A percentile compares a stretch with the other conserved stretches of the same genome.
These are phyloP conservation scores for Cryptomeria japonica DNA, from an alignment of 75 land plant species.

Conservation along the genomic window DNA sequence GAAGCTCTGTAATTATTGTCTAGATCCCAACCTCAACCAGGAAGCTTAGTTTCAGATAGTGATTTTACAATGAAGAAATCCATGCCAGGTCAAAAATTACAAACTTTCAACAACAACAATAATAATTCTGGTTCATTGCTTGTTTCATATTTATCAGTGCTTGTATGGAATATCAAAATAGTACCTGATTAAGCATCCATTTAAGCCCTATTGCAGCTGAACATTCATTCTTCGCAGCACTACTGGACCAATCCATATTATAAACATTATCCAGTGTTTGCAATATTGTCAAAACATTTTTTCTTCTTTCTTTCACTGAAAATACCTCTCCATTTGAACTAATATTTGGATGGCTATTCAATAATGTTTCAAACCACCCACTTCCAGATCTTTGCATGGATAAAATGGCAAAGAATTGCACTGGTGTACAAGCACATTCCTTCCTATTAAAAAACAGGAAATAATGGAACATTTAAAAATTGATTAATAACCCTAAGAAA, in stretches of 20 bases:
- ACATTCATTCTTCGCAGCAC: conserved; percentile 84
- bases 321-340: conserved; percentile 88
- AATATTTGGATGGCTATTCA: conserved; percentile 77
- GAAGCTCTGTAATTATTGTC: background rate
- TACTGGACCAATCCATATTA: conserved; percentile 77
- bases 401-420: conserved; percentile 69
- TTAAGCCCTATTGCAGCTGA: conserved; percentile 87
- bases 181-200: conserved; percentile 97
- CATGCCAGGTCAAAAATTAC: background rate
- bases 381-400: conserved; percentile 93
- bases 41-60: background rate
- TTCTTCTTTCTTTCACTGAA: conserved; percentile 44
- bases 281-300: conserved; percentile 41
- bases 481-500: background rate
- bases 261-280: conserved; percentile 62
- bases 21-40: background rate
- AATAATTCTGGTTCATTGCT: conserved; percentile 1
- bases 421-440: conserved; percentile 83
- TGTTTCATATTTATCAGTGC: background rate
- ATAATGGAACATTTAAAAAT: background rate
- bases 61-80: background rate
- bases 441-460: conserved; percentile 31
- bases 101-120: background rate
- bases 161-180: background rate
- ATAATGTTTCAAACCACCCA: conserved; percentile 91